These are phyloP conservation scores for Apiospora kogelbergensis DNA, from an alignment of 2,329 filamentous ascomycete species.

Conservation along the genomic window DNA sequence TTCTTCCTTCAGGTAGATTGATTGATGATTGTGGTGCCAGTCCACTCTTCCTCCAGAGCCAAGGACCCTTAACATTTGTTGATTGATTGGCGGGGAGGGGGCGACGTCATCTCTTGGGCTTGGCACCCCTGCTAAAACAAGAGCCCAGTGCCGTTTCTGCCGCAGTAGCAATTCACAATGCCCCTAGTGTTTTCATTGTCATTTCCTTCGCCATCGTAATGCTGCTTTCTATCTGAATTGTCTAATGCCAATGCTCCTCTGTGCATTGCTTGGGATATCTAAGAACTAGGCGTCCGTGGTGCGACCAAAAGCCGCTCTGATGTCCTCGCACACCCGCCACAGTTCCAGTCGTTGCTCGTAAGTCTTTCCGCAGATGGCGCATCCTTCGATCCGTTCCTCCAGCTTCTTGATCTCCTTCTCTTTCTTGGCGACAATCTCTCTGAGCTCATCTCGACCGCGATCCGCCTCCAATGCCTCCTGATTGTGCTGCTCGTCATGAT, in stretches of 20 bases:
- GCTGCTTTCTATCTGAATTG: too few species aligned
- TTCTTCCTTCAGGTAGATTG: slow-evolving; percentile 4
- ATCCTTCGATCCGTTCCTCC: not conserved
- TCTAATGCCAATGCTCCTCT: too few species aligned
- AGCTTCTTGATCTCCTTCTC: not conserved
- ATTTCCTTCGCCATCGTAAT: too few species aligned
- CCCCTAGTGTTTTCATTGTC: too few species aligned
- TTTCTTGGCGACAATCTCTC: too few species aligned
- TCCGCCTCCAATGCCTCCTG: not conserved
- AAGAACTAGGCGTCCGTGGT: too few species aligned
- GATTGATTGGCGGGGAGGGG: not conserved
- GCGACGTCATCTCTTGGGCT: not conserved
- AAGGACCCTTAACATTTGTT: slow-evolving; percentile 2
- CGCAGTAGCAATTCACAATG: not conserved
- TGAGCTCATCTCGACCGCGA: not conserved
- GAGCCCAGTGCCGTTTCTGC: not conserved
- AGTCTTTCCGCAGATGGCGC: not conserved
- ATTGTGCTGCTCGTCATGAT: not conserved
- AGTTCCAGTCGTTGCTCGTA: not conserved
- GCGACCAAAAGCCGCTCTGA: not conserved
- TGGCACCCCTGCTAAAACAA: not conserved
- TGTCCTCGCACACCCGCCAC: not conserved
- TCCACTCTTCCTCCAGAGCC: not conserved
- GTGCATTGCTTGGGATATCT: too few species aligned
- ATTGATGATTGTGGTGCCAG: slow-evolving; percentile 6